Conservation (phyloP, 192 early-diverging fungal genomes). For the Backusella luteola region DNA sequence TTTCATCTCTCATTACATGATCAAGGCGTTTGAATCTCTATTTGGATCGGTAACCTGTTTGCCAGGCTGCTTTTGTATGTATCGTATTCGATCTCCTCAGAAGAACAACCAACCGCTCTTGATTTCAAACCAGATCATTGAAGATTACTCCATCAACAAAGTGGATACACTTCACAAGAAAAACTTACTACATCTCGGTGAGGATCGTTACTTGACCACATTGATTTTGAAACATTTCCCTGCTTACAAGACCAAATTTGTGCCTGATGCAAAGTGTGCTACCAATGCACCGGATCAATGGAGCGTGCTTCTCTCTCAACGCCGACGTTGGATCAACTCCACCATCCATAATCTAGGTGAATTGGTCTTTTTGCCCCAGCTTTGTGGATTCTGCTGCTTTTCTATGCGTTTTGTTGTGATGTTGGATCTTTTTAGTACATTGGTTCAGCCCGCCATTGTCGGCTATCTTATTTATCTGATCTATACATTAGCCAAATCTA, state of each 20-base stretch:
- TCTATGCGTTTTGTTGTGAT: conserved; percentile 96
- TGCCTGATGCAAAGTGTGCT: conserved; percentile 85
- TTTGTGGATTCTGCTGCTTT: conserved; percentile 96
- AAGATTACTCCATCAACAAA: conserved; percentile 89
- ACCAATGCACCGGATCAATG: conserved; percentile 94
- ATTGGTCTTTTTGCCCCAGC: conserved; percentile 85
- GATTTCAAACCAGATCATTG: conserved; percentile 82
- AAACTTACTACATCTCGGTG: conserved; percentile 96
- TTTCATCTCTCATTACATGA: conserved; percentile 93
- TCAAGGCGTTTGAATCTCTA: conserved; percentile 96
- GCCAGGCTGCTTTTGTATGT: conserved; percentile 99
- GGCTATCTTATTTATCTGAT: conserved; percentile 85
- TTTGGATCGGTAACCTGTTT: conserved; percentile 97
- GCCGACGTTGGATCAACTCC: conserved; percentile 99
- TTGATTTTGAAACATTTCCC: conserved; percentile 97
- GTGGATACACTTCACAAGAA: conserved; percentile 99
- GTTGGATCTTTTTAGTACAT: conserved; percentile 89
- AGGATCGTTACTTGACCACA: conserved; percentile 96
- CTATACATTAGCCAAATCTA: conserved; percentile 53
- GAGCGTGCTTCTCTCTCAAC: conserved; percentile 91
- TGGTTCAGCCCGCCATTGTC: conserved; percentile 89
- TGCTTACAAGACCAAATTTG: conserved; percentile 89
- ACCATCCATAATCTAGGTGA: conserved; percentile 98
- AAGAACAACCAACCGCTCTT: conserved; percentile 83
- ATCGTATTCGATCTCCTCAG: conserved; percentile 85